Conservation (phyloP, 2,329 filamentous ascomycete species). For the Sarocladiaceae sp. region DNA sequence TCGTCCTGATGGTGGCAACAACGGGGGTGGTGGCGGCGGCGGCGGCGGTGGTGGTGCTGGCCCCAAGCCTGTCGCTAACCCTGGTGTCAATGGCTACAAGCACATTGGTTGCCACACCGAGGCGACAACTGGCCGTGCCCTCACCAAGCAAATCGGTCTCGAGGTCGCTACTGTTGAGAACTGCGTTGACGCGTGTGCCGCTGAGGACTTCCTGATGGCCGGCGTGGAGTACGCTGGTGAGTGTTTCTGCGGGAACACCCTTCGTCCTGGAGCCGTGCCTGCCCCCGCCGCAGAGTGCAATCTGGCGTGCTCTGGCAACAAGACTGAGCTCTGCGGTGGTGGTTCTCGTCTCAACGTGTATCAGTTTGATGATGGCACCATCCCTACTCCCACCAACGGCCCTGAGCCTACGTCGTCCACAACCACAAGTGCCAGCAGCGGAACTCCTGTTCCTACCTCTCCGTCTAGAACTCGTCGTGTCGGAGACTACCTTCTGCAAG, state of each 20-base stretch:
- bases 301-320: conserved; percentile 28
- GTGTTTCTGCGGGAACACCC: conserved; percentile 32
- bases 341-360: conserved; percentile 31
- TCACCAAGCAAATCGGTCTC: conserved; percentile 20
- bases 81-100: conserved; percentile 28
- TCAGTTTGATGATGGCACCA: conserved; percentile 15
- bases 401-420: conserved; percentile 23
- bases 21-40: conserved; percentile 8
- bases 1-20: conserved; percentile 12
- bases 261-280: conserved; percentile 22
- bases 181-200: conserved; percentile 29
- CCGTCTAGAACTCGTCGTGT: not conserved
- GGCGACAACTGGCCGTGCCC: conserved; percentile 25
- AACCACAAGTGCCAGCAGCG: conserved; percentile 10
- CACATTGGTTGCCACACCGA: conserved; percentile 37
- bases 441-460: not conserved
- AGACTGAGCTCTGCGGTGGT: conserved; percentile 32
- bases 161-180: conserved; percentile 26
- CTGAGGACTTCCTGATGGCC: conserved; percentile 22
- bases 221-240: conserved; percentile 36
- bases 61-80: conserved; percentile 28
- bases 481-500: conserved; percentile 17
- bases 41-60: not conserved
- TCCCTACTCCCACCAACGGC: conserved; percentile 2
- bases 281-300: conserved; percentile 26